Percentiles rank a stretch among this genome's conserved stretches.
Conservation (phyloP, 306 rosid genomes). For the Arachis hypogaea region DNA sequence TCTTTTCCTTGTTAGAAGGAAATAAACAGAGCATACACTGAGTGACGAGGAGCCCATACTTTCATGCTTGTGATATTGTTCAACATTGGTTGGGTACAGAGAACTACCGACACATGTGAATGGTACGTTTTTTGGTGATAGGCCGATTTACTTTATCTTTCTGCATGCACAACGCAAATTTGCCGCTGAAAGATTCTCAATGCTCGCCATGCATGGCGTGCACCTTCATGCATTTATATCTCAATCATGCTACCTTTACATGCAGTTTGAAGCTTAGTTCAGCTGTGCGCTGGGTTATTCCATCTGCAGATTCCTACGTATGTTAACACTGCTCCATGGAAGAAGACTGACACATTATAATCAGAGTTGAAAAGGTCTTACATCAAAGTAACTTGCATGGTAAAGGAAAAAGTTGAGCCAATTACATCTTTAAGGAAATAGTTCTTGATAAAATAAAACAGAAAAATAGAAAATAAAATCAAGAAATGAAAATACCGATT, state of each 20-base stretch:
- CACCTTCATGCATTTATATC: not conserved
- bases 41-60: not conserved
- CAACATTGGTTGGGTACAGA: not conserved
- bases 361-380: not conserved
- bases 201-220: not conserved
- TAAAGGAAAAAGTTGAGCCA: not conserved
- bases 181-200: slow-evolving; percentile 21
- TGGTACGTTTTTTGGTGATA: slow-evolving; percentile 22
- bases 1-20: not conserved
- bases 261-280: slow-evolving; percentile 25
- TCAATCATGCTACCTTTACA: slow-evolving; percentile 16
- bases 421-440: no score
- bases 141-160: slow-evolving; percentile 9
- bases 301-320: slow-evolving; percentile 8
- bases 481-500: not conserved
- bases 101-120: slow-evolving; percentile 16
- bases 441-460: not conserved
- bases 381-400: not conserved
- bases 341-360: slow-evolving; percentile 18
- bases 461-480: not conserved
- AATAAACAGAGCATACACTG: no score
- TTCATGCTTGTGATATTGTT: not conserved
- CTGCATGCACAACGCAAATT: slow-evolving; percentile 26
- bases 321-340: slow-evolving; percentile 11
- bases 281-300: slow-evolving; percentile 7